A percentile compares a stretch with the other conserved stretches of the same genome.
Evolutionary conservation across 2,329 filamentous ascomycete genomes (phyloP).

Genomic region (Spiromastix sp.): DNA sequence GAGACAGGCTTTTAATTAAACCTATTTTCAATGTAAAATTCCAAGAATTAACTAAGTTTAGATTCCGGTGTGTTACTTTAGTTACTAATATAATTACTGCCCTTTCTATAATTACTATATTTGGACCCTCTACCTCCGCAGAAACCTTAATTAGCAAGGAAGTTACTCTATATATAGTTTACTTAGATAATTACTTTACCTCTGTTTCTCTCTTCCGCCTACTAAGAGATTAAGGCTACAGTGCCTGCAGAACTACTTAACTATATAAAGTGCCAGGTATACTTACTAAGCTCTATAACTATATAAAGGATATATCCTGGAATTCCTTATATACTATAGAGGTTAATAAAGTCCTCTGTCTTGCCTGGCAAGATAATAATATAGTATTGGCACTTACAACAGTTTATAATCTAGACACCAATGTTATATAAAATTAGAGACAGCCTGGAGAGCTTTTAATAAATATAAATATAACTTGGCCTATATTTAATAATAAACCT

Average conservation of each 20-base stretch:
- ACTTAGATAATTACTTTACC: slow-evolving; percentile 1
- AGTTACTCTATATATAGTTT: background rate
- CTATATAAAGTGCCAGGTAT: background rate
- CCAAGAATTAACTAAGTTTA: too few relatives aligned
- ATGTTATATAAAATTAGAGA: background rate
- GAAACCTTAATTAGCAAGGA: background rate
- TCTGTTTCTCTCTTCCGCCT: background rate
- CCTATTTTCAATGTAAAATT: too few relatives aligned
- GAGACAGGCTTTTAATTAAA: too few relatives aligned
- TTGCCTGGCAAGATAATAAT: slow-evolving; percentile 1
- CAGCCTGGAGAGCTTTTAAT: background rate
- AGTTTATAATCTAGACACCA: background rate
- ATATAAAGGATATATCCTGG: background rate
- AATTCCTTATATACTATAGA: background rate
- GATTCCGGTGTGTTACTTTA: too few relatives aligned
- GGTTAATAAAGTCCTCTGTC: background rate
- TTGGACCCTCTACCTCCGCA: too few relatives aligned
- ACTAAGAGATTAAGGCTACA: background rate
- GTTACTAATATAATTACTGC: too few relatives aligned
- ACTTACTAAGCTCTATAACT: background rate
- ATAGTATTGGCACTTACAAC: background rate
- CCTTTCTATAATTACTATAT: too few relatives aligned
- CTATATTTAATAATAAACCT: background rate
- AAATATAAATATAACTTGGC: background rate
- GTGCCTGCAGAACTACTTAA: background rate